Evolutionary conservation across 305 asterid genomes (phyloP), one percentile per base, ranked within the genome.

Genomic region (Fraxinus ornus): DNA sequence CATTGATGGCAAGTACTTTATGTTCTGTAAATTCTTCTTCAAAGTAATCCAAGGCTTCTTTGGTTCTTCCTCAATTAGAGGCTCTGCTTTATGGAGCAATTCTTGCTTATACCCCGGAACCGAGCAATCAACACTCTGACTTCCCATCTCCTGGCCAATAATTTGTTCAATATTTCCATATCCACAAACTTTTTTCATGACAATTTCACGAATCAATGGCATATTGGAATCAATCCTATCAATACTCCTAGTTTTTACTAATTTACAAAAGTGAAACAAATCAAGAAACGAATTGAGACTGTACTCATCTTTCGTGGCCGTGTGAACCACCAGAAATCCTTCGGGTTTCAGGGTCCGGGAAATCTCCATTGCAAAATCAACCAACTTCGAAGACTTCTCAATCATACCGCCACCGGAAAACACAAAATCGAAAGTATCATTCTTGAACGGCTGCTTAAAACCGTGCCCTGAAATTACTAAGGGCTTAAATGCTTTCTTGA

Each of bases 291-390:
- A 94, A 89, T 92, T 91, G 81, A 87, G 91, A 88, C 98, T 94
- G 82, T 94, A 94, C 2, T 89, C 85, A 86, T 96, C 99, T 28
- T 84, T 93, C n/a, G 95, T 83, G 70, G 89, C 90, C 7, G 97
- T 91, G 80, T 94, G 98, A 76, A 90, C 81, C 7, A 96, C 98
- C 21, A 94, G 90, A 90, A 86, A 90, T 92, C 99, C 99, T 88
- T 93, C 93, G 93, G 98, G 97, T 80, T 90, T 94, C 87, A 96
- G 72, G 5, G 97, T 92, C 88, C 98, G 89, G 57, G 87, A 88
- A 83, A 92, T 89, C 89, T 96, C 99, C n/a, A 89, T 89, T 6
- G 91, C 97, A 1, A 93, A 87, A 22, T 86, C 91, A 10, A 81
- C 95, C 1, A 90, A 89, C 84, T 88, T 94, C 57, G 77, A 83